Percentiles rank a stretch among this genome's conserved stretches.
These are phyloP conservation scores for Cytospora paraplurivora DNA, from an alignment of 2,329 filamentous ascomycete species.

Conservation along the genomic window DNA sequence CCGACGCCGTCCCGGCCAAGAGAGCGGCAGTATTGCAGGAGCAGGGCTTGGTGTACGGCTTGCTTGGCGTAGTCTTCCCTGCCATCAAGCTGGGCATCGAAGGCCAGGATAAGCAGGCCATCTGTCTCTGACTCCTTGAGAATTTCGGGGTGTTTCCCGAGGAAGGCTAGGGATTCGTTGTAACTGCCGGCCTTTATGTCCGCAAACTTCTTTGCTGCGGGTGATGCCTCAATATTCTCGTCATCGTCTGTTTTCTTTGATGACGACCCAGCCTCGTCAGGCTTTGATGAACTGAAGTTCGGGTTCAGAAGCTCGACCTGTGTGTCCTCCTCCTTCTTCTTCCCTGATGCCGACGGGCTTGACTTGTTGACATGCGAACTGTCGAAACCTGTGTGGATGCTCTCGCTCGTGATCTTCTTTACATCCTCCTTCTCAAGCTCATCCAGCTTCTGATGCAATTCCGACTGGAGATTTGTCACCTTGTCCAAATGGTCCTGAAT, in stretches of 20 bases:
- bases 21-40: slow-evolving; percentile 92
- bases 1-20: slow-evolving; percentile 85
- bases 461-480: slow-evolving; percentile 74
- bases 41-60: slow-evolving; percentile 88
- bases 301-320: slow-evolving; percentile 79
- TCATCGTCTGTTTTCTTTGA: slow-evolving; percentile 57
- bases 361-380: slow-evolving; percentile 77
- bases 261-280: slow-evolving; percentile 33
- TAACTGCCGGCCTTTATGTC: slow-evolving; percentile 78
- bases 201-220: slow-evolving; percentile 78
- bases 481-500: slow-evolving; percentile 76
- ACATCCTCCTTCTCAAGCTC: slow-evolving; percentile 83
- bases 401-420: slow-evolving; percentile 91
- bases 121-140: slow-evolving; percentile 86
- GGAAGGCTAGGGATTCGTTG: slow-evolving; percentile 70
- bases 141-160: slow-evolving; percentile 76
- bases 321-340: slow-evolving; percentile 51
- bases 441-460: slow-evolving; percentile 72
- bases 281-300: slow-evolving; percentile 40
- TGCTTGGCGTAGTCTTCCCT: slow-evolving; percentile 77
- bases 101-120: slow-evolving; percentile 85
- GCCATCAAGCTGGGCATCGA: slow-evolving; percentile 80
- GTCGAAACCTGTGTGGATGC: slow-evolving; percentile 86
- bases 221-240: slow-evolving; percentile 73
- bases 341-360: slow-evolving; percentile 39